Conservation (phyloP, 495 filamentous ascomycete species). For the Emericellopsis terricola region DNA sequence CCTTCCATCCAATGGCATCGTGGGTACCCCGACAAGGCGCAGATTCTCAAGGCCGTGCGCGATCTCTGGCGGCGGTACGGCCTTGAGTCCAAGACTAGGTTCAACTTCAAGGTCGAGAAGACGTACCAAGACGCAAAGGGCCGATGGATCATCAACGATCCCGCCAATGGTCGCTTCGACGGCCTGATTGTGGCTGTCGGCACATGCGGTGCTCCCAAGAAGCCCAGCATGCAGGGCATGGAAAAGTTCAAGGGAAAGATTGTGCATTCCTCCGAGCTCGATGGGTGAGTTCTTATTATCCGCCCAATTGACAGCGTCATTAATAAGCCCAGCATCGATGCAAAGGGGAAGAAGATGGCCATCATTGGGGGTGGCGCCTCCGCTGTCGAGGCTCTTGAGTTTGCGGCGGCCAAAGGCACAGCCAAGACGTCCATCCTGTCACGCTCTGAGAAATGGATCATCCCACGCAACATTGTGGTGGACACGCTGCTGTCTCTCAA, state of each 20-base stretch:
- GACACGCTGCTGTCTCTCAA: slow-evolving; percentile 61
- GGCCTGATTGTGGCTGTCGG: slow-evolving; percentile 63
- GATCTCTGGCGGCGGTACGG: slow-evolving; percentile 61
- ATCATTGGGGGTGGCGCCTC: slow-evolving; percentile 68
- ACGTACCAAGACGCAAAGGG: slow-evolving; percentile 50
- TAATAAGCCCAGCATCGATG: slow-evolving; percentile 14
- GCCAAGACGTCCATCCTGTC: slow-evolving; percentile 53
- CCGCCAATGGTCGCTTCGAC: slow-evolving; percentile 50
- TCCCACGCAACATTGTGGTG: slow-evolving; percentile 58
- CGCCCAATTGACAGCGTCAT: not conserved
- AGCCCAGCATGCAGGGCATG: slow-evolving; percentile 46
- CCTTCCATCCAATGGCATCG: slow-evolving; percentile 55
- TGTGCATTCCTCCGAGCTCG: slow-evolving; percentile 55
- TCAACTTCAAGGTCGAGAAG: slow-evolving; percentile 47
- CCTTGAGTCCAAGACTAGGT: slow-evolving; percentile 49
- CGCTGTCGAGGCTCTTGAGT: slow-evolving; percentile 72
- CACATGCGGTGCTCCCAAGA: slow-evolving; percentile 62
- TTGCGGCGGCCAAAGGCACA: slow-evolving; percentile 48
- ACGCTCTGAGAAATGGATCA: slow-evolving; percentile 76
- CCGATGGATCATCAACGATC: slow-evolving; percentile 65
- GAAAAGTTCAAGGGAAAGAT: slow-evolving; percentile 49
- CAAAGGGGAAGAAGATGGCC: slow-evolving; percentile 52
- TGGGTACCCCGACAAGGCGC: slow-evolving; percentile 56
- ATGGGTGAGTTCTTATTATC: slow-evolving; percentile 26
- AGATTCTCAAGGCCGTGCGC: slow-evolving; percentile 53